A percentile compares a stretch with the other conserved stretches of the same genome.
Evolutionary conservation across 345 rosid species (phyloP).

Genomic region (Jatropha curcas): DNA sequence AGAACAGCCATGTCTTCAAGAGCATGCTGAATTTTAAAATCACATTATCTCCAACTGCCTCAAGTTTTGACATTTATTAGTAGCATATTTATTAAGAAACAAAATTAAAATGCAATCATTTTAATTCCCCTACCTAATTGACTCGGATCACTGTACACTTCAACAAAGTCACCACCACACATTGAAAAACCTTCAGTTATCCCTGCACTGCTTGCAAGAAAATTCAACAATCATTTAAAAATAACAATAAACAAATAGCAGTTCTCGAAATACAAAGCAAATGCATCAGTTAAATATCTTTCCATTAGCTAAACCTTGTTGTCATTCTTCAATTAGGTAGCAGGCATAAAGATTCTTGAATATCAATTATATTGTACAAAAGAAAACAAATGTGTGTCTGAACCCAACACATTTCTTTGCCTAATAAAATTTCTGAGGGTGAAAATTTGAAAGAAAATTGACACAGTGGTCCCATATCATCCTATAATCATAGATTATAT

Average conservation of each 20-base stretch:
- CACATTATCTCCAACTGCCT: background rate
- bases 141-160: slow-evolving; percentile 78
- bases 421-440: background rate
- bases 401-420: background rate
- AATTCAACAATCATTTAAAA: slow-evolving; percentile 10
- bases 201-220: slow-evolving; percentile 72
- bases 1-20: background rate
- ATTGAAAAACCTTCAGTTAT: slow-evolving; percentile 97
- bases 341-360: background rate
- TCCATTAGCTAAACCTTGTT: background rate
- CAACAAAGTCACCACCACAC: slow-evolving; percentile 99
- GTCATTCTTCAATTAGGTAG: background rate
- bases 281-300: background rate
- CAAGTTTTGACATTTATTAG: background rate
- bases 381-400: background rate
- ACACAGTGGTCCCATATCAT: background rate
- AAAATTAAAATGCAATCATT: background rate
- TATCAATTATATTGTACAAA: background rate
- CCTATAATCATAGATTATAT: background rate
- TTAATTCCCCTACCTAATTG: slow-evolving; percentile 64
- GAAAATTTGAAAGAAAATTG: background rate
- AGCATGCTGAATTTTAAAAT: background rate
- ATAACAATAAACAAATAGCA: background rate
- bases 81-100: background rate
- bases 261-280: background rate